Base-by-base conservation (phyloP, 108 stramenopile species). In the Cyclotella sp. region DNA sequence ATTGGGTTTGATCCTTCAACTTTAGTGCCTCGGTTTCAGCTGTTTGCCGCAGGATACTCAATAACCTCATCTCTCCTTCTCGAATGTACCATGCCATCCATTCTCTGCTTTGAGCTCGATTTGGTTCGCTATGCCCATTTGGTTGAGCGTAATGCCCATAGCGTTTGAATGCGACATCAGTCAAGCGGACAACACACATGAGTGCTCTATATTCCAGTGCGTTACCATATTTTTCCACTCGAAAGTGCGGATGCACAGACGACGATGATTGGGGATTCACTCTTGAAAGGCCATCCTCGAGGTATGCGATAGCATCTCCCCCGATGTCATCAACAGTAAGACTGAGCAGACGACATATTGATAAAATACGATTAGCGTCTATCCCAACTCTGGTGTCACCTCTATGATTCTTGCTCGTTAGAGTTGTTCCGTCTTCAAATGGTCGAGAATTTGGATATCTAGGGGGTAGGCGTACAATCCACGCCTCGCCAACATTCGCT, bases 341-440 rank as follows among this genome's bases (percentile, higher is more conserved):
- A 30, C 86, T 85, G 11, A 95, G 76, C 24, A 95, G 65, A 8
- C 94, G 89, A 68, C 94, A 95, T 13, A 90, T 88, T 8, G 89
- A 75, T 53, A 95, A 60, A 44, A 93, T 59, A 28, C 49, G 63
- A 12, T 70, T 69, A 14, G 82, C 74, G 68, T 93, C 72, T 42
- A 93, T 49, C 8, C 81, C 69, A 49, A 91, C 63, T 57, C 53
- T 86, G 39, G 42, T 79, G 46, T 68, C 87, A 66, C 47, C 73
- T 68, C 21, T 29, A 12, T 34, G 73, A 27, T 24, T 64, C 21
- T 49, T 67, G 70, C 41, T 63, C 19, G 8, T 52, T 29, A 41
- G 53, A 12, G 52, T 46, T 68, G 28, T 21, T 28, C 41, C 72
- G 63, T n/a, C 68, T 30, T 65, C 54, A 69, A 44, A 8, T 3